Base-by-base conservation (phyloP, 257 asterid genomes). In the Solanum microdontum region DNA sequence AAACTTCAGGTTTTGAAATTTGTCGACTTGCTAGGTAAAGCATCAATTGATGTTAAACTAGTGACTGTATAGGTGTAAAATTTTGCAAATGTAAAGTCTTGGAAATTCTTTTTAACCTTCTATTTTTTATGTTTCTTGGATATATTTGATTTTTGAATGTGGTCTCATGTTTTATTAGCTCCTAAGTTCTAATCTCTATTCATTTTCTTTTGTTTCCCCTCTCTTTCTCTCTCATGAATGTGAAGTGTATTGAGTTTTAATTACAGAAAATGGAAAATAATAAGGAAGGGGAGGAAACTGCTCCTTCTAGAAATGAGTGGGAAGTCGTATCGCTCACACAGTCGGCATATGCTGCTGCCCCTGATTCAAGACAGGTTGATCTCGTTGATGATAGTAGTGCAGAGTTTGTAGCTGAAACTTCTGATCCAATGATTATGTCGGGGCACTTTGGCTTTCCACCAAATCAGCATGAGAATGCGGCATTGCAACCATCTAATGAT, bases 361-460 rank as follows among this genome's bases (percentile, higher is more conserved):
- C 94, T 36, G 90, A 90, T 83, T 91, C 94, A 14, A 76, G 82
- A 88, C 90, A 85, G 68, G 90, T 83, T 28, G 86, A 40, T 75
- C 83, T 82, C 13, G 62, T 55, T 39, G 92, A 90, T 75, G 86
- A 77, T 21, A 84, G 85, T 80, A 89, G 45, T 75, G 91, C 84
- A 82, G 92, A 91, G 83, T 40, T 72, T 39, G 92, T 89, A 30
- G 94, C 92, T 72, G 95, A 93, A 90, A 89, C 94, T 85, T 93
- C 98, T 37, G 90, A 39, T 88, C 90, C 95, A 77, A 87, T 94
- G 95, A 90, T 96, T 88, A 92, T 92, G 96, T 93, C 98, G 75
- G 90, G 94, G 76, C 98, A 95, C 87, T 95, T 95, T 69, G 89
- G 90, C 83, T 91, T 95, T 88, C 98, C 98, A 76, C 97, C 95